A percentile compares a stretch with the other conserved stretches of the same genome.
Conservation (phyloP, 2,329 filamentous ascomycete species). For the Xylaria sp. region DNA sequence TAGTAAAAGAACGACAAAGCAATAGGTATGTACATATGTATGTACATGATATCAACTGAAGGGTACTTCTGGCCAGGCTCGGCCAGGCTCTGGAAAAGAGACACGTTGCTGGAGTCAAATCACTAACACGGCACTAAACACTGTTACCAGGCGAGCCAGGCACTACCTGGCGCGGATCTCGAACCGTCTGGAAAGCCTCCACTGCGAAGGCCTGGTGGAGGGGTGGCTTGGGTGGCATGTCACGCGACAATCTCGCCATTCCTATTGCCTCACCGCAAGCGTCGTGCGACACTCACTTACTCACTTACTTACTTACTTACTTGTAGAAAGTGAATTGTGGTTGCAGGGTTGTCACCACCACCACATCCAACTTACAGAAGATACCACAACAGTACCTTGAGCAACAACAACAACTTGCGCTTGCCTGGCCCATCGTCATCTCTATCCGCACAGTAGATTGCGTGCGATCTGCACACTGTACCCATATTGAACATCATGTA, state of each 20-base stretch:
- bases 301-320: no score
- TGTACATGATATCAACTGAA: neutral
- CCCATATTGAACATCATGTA: neutral
- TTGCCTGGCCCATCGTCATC: slow-evolving; percentile 24
- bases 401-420: neutral
- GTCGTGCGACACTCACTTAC: slow-evolving; percentile 33
- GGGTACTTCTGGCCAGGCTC: no score
- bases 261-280: slow-evolving; percentile 26
- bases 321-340: neutral
- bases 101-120: neutral
- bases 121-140: neutral
- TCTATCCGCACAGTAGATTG: slow-evolving; percentile 28
- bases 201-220: slow-evolving; percentile 20
- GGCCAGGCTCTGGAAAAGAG: neutral
- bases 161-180: slow-evolving; percentile 4
- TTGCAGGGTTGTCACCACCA: slow-evolving; percentile 3
- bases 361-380: neutral
- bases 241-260: slow-evolving; percentile 39
- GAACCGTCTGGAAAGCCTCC: slow-evolving; percentile 31
- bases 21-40: neutral
- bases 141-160: neutral
- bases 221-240: slow-evolving; percentile 16
- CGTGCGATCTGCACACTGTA: slow-evolving; percentile 18
- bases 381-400: slow-evolving; percentile 17
- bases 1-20: neutral